Base-by-base conservation (phyloP, 2,329 filamentous ascomycete species). In the Corynespora cassiicola region DNA sequence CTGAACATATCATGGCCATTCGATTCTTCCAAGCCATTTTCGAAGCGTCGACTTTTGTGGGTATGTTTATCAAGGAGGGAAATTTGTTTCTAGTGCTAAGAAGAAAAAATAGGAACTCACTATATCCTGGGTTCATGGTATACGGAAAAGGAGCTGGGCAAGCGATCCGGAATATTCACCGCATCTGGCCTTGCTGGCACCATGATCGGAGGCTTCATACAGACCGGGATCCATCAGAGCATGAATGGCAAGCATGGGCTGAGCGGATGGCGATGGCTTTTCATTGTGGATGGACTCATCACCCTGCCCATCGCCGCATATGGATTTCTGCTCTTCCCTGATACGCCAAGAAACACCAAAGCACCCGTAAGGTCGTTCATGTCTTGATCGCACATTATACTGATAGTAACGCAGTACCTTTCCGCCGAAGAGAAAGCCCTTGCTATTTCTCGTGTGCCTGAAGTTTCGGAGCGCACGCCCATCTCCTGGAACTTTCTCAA, bases 101-200 rank as follows among this genome's bases (percentile, higher is more conserved):
- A n/a, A n/a, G n/a, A n/a, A n/a, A n/a, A n/a, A n/a, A n/a, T n/a
- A n/a, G 61, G 60, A 19, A 80, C 78, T 0, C 79, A 82, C 47
- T 84, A 82, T 43, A 77, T 84, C 40, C 70, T 84, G 73, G 80
- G 81, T 2, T 78, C 75, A 0, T 84, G 81, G 81, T 84, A 84
- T 54, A 83, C 75, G 0, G 73, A 75, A 33, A 68, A 71, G n/a
- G 81, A 85, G 58, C 75, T 85, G 0, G 81, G 79, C 3, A 85
- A 84, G 57, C 73, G 82, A 4, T 78, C 72, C 18, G 81, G 79
- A 6, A 76, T 86, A 35, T 85, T 85, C 58, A 82, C 79, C 1
- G 75, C 78, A 1, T 80, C 77, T 2, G 81, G 80, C 0, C 68
- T 83, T 2, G 80, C 78, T 0, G 82, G 81, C 0, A 82, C 77